Conservation (phyloP, 2,329 filamentous ascomycete genomes). For the Aspergillus glaucus region DNA sequence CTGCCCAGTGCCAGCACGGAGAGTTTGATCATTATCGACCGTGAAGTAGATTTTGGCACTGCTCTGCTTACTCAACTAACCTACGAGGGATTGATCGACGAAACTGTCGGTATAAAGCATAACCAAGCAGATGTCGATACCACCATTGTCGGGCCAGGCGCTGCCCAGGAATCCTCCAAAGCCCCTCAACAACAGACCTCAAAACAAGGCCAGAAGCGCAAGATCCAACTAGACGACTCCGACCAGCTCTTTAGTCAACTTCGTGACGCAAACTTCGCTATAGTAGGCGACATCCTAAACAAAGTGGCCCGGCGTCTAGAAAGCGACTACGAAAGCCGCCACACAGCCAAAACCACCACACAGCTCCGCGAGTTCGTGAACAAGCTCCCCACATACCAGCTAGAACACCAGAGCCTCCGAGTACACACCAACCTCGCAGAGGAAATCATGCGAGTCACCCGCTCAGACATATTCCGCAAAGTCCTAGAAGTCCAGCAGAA, state of each 20-base stretch:
- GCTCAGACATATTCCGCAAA: constrained; percentile 81
- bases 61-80: constrained; percentile 89
- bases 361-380: constrained; percentile 94
- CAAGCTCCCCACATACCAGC: constrained; percentile 84
- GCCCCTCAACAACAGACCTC: constrained; percentile 39
- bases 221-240: constrained; percentile 79
- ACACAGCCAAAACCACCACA: constrained; percentile 77
- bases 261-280: constrained; percentile 88
- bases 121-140: constrained; percentile 92
- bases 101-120: constrained; percentile 83
- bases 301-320: constrained; percentile 82
- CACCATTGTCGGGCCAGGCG: constrained; percentile 69
- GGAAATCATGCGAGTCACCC: constrained; percentile 89
- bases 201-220: constrained; percentile 69
- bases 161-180: constrained; percentile 50
- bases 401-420: constrained; percentile 87
- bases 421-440: constrained; percentile 88
- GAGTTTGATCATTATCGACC: constrained; percentile 88
- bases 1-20: constrained; percentile 84
- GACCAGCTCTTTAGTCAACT: constrained; percentile 85
- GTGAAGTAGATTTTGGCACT: constrained; percentile 89
- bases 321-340: constrained; percentile 80
- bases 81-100: constrained; percentile 92
- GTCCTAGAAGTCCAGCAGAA: constrained; percentile 93
- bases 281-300: constrained; percentile 82